These are phyloP conservation scores for Phlyctochytrium bullatum DNA, from an alignment of 192 early-diverging fungal genomes.

Conservation along the genomic window DNA sequence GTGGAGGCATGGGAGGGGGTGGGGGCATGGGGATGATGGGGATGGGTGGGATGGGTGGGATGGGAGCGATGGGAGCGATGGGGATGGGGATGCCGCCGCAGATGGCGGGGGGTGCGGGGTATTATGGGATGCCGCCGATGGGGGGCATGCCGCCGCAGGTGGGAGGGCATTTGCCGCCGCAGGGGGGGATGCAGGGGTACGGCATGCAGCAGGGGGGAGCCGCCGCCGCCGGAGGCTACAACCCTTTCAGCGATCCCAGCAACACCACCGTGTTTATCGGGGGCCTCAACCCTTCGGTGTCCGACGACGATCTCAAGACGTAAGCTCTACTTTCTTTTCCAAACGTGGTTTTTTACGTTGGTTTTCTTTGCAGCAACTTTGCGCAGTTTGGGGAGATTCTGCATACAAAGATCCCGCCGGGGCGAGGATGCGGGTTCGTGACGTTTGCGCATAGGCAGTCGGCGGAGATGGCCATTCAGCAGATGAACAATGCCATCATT, in stretches of 20 bases:
- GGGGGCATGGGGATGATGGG: conserved; percentile 3
- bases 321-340: conserved; percentile 10
- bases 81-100: conserved; percentile 15
- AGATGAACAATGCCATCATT: conserved; percentile 86
- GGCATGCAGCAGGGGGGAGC: conserved; percentile 11
- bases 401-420: conserved; percentile 91
- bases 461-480: conserved; percentile 87
- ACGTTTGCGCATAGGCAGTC: conserved; percentile 76
- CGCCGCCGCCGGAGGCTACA: conserved; percentile 25
- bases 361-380: conserved; percentile 58
- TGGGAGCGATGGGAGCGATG: neutral
- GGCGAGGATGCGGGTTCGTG: conserved; percentile 96
- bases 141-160: conserved; percentile 21
- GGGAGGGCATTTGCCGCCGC: conserved; percentile 24
- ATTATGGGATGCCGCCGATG: conserved; percentile 9
- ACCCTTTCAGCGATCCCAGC: conserved; percentile 68
- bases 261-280: conserved; percentile 99
- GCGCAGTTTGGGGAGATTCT: conserved; percentile 86
- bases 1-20: neutral
- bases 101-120: conserved; percentile 22
- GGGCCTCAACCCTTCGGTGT: conserved; percentile 76
- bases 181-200: neutral
- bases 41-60: conserved; percentile 8
- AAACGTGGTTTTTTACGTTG: conserved; percentile 4
- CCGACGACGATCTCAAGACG: conserved; percentile 79